Evolutionary conservation across 441 rosid species (phyloP), one percentile per base, ranked within the genome.

Genomic region (Erodium trifolium): DNA sequence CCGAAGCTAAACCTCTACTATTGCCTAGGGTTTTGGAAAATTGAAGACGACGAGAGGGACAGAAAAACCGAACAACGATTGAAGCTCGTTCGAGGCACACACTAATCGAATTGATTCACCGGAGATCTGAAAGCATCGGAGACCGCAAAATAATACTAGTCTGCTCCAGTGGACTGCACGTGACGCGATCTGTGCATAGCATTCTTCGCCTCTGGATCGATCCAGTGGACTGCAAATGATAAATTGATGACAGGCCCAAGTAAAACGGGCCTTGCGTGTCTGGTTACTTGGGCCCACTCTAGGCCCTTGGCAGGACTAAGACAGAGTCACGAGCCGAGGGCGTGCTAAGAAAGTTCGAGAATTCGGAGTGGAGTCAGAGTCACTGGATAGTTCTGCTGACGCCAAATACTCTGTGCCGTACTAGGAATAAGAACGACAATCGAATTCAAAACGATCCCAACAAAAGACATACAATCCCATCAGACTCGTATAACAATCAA

Each of bases 71-170:
- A 17, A 57, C 63, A 18, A 18, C 2, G 12, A 17, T 7, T 57
- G 63, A 57, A 57, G 3, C 63, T 57, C 63, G 60, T n/a, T n/a
- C 10, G 60, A 53, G 60, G 60, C 60, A 17, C 14, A 14, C 8
- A 53, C 7, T 16, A 53, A 9, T 5, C 8, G 45, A 39, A 37
- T 16, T 6, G 11, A 57, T 16, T 57, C 63, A 16, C 67, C 69
- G 66, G 57, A 69, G 79, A 79, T 73, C 78, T 67, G 72, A 12
- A 67, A 41, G 3, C 59, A 23, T 37, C 45, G 62, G 41, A 27
- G 11, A 23, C 47, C n/a, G 14, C 49, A 18, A 65, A 12, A 11
- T 11, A 31, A 31, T 2, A 5, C 17, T 45, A 5, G 59, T 18
- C 27, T 17, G 62, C 62, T 57, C 23, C 63, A 13, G 10, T 45